Percentiles rank a stretch among this genome's conserved stretches.
phyloP scores from a whole-genome alignment of 1,284 basidiomycete species.

The Butyriboletus regius region DNA sequence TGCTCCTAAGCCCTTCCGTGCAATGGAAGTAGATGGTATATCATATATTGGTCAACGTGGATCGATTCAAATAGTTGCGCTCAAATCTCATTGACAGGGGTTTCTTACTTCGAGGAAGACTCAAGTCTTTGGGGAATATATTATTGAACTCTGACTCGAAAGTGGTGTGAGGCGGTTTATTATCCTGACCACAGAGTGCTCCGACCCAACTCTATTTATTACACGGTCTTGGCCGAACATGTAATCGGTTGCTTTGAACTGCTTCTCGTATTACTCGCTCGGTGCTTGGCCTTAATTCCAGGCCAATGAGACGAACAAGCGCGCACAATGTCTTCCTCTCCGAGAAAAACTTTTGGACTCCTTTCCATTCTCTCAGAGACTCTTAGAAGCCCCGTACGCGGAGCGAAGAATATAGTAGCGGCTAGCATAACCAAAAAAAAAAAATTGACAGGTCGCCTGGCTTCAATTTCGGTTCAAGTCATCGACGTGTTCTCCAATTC shows the following conservation, averaged over 20 bases:
- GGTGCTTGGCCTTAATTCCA: neutral
- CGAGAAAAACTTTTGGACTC: neutral
- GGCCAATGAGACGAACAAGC: neutral
- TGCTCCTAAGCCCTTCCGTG: conserved; percentile 6
- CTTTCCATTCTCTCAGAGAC: neutral
- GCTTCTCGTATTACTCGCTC: neutral
- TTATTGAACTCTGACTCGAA: neutral
- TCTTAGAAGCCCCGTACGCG: conserved; percentile 5
- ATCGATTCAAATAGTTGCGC: neutral
- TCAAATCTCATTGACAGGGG: neutral
- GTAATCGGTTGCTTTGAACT: conserved; percentile 19
- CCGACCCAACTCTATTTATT: conserved; percentile 5
- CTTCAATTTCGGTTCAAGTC: conserved; percentile 4
- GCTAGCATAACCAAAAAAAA: conserved; percentile 5
- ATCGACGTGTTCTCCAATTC: neutral
- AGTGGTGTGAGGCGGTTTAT: neutral
- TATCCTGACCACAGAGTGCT: too few relatives aligned
- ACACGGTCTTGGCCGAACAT: conserved; percentile 12
- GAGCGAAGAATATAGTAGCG: neutral
- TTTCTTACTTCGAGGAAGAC: neutral
- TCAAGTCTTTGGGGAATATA: neutral
- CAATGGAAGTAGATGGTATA: conserved; percentile 14
- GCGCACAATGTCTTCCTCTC: neutral
- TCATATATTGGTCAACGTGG: conserved; percentile 5
- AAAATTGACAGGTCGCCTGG: conserved; percentile 7